Conservation (phyloP, 257 asterid genomes). For the Solanum stenotomum region DNA sequence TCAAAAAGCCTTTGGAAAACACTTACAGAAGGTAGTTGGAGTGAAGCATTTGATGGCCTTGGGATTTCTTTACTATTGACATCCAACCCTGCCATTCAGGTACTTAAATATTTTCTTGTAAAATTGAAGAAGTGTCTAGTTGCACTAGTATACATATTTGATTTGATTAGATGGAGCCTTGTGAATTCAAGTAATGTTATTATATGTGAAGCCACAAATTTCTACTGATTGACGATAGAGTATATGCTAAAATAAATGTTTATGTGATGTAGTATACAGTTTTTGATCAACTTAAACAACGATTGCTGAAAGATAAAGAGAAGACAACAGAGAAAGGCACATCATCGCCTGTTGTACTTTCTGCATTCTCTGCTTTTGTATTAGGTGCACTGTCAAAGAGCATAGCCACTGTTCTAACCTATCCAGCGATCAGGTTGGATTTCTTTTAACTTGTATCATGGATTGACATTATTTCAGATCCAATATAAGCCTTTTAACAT, state of each 20-base stretch:
- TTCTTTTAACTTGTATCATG: background rate
- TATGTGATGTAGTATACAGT: constrained; percentile 29
- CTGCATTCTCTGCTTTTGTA: constrained; percentile 35
- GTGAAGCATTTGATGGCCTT: constrained; percentile 40
- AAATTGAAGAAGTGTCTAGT: background rate
- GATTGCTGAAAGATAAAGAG: constrained; percentile 13
- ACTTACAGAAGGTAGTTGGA: constrained; percentile 34
- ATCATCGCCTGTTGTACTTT: constrained; percentile 21
- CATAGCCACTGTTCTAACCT: constrained; percentile 34
- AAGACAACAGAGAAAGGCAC: constrained; percentile 1
- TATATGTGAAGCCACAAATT: background rate
- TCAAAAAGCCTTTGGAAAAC: constrained; percentile 31
- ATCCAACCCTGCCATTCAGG: constrained; percentile 48
- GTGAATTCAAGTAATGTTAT: background rate
- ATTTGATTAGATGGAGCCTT: background rate
- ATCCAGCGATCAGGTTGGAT: constrained; percentile 39
- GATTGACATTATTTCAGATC: background rate
- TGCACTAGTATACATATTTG: background rate
- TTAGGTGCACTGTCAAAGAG: constrained; percentile 40
- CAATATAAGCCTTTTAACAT: background rate
- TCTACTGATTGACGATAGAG: background rate
- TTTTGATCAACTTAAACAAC: constrained; percentile 37
- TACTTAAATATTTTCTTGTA: background rate
- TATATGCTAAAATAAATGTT: constrained; percentile 1
- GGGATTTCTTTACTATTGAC: constrained; percentile 38